Evolutionary conservation across 768 basidiomycete genomes (phyloP), one percentile per base, ranked within the genome.

Genomic region (Tylopilus sp.): DNA sequence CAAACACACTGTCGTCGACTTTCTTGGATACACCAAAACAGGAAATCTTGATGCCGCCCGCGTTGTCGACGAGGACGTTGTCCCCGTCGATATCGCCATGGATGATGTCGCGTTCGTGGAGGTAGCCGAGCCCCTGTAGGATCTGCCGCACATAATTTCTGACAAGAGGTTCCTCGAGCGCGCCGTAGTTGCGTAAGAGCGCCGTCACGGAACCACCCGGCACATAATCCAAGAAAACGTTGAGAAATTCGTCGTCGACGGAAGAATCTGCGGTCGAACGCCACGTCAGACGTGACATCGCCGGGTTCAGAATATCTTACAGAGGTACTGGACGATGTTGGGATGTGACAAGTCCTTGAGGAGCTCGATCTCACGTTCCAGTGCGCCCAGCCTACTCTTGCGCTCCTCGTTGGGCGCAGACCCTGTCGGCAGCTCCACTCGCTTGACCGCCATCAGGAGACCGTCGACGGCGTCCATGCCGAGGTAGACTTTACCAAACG

Each of bases 11-110:
- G 68, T 91, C 92, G 65, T 97, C 92, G 21, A 97, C 88, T 72
- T 95, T 97, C 77, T 98, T 99, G 11, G 92, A 95, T 62, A 97
- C 95, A 56, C 94, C 94, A 63, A 94, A 94, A 65, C 97, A 95
- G 14, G 93, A 95, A 26, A 98, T 98, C 69, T 98, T 98, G 74
- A 97, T 87, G 11, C 94, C 93, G 17, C 94, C 93, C 69, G 96
- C 96, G 74, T 98, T 98, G 68, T 98, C 95, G 4, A 97, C 94
- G 52, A 99, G 85, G 52, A 99, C 96, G 68, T 99, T 98, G 33
- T 91, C 97, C 21, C 97, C 97, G 66, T 99, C 98, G 77, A 99
- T 99, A 65, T 99, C 97, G 12, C 94, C 88, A 71, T 98, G 94
- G 53, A 98, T 93, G 69, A 98, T 97, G 59, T 90, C 92, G 13